Conservation (phyloP, 2,329 filamentous ascomycete species). For the Ilyonectria robusta region DNA sequence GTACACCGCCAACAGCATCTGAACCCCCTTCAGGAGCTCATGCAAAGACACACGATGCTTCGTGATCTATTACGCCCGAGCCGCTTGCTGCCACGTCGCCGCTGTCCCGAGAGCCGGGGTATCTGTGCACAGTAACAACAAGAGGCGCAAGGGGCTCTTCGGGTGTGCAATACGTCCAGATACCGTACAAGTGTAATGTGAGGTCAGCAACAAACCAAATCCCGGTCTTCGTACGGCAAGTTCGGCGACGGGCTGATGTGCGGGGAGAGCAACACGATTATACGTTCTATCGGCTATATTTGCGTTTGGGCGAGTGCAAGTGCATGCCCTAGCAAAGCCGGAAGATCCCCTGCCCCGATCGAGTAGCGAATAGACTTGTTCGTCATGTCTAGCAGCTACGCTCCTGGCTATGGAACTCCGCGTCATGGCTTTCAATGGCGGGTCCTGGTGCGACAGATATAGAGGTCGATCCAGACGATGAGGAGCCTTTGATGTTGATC, state of each 20-base stretch:
- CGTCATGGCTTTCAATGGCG: constrained; percentile 36
- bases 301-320: constrained; percentile 4
- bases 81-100: constrained; percentile 27
- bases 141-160: constrained; percentile 10
- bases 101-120: constrained; percentile 23
- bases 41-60: constrained; percentile 20
- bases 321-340: neutral
- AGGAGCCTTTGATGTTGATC: constrained; percentile 26
- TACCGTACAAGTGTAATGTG: constrained; percentile 13
- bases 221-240: constrained; percentile 17
- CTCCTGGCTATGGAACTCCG: constrained; percentile 11
- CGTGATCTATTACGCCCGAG: constrained; percentile 8
- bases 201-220: constrained; percentile 25
- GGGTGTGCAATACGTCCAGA: constrained; percentile 20
- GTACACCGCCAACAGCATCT: constrained; percentile 20
- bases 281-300: neutral
- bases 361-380: neutral
- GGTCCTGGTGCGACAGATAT: constrained; percentile 30
- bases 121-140: constrained; percentile 24
- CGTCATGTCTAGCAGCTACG: neutral
- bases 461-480: constrained; percentile 27
- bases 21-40: constrained; percentile 15
- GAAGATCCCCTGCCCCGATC: neutral
- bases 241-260: constrained; percentile 16
- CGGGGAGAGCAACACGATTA: neutral